A percentile compares a stretch with the other conserved stretches of the same genome.
Conservation (phyloP, 495 filamentous ascomycete genomes). For the Daldinia bambusicola region DNA sequence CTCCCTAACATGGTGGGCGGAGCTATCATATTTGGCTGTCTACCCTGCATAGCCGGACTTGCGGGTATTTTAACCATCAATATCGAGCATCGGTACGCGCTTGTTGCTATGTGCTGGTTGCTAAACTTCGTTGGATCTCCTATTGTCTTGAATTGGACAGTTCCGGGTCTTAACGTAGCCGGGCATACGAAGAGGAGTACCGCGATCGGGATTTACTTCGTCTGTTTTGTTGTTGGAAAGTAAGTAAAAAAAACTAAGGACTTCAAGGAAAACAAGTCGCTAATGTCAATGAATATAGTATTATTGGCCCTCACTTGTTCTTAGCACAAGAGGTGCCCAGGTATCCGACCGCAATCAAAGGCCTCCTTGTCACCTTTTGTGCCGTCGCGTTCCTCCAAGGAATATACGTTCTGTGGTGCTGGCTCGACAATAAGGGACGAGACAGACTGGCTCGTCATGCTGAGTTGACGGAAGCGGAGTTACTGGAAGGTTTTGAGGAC, state of each 20-base stretch:
- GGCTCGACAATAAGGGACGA: conserved; percentile 33
- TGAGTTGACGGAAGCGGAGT: conserved; percentile 31
- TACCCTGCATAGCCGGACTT: conserved; percentile 39
- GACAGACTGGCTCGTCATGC: conserved; percentile 26
- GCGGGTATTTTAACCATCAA: conserved; percentile 42
- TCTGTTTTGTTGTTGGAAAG: conserved; percentile 43
- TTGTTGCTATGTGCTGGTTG: conserved; percentile 66
- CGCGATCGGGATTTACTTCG: conserved; percentile 47
- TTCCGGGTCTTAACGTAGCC: conserved; percentile 45
- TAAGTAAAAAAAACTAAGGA: conserved; percentile 8
- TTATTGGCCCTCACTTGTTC: conserved; percentile 49
- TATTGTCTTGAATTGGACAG: conserved; percentile 46
- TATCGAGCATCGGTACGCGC: conserved; percentile 59
- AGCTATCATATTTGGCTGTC: conserved; percentile 38
- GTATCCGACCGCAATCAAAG: conserved; percentile 50
- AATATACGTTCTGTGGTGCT: conserved; percentile 38
- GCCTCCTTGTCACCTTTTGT: conserved; percentile 43
- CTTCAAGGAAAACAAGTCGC: background rate
- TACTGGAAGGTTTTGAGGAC: conserved; percentile 47
- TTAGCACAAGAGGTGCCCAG: conserved; percentile 44
- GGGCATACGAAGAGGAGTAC: conserved; percentile 51
- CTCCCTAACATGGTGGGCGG: conserved; percentile 48
- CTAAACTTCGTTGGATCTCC: conserved; percentile 58
- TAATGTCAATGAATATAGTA: conserved; percentile 42
- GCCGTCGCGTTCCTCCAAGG: conserved; percentile 33